Conservation (phyloP, 768 basidiomycete species). For the Hericium rajendrae region DNA sequence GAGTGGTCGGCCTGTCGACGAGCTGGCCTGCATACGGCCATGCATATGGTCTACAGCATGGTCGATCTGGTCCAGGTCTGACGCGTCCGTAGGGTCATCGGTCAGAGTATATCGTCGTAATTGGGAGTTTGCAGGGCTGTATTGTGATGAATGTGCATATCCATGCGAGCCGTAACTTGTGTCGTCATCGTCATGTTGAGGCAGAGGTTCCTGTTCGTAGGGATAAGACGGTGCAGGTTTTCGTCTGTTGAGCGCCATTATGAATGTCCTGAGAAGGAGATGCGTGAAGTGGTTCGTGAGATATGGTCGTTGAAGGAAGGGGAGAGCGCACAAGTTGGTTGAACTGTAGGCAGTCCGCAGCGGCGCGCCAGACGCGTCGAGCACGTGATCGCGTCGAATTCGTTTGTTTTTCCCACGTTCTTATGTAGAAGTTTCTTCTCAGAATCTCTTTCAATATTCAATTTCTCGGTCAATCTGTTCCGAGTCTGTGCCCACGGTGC, state of each 20-base stretch:
- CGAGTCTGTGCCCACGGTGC: too few relatives aligned
- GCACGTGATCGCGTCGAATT: background rate
- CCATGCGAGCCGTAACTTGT: background rate
- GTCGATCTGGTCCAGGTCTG: slow-evolving; percentile 10
- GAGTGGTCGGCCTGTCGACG: background rate
- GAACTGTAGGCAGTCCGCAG: background rate
- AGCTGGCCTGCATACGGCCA: background rate
- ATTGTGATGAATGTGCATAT: background rate
- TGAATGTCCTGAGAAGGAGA: background rate
- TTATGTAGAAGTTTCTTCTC: background rate
- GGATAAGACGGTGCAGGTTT: background rate
- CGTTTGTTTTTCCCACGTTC: background rate
- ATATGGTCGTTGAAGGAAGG: background rate
- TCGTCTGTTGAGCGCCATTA: background rate
- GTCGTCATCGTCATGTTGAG: background rate
- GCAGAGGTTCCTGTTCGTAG: background rate
- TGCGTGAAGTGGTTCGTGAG: background rate
- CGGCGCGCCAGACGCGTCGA: background rate
- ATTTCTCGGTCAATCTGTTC: too few relatives aligned
- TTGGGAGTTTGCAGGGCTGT: background rate
- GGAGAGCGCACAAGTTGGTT: background rate
- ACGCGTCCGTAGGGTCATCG: background rate
- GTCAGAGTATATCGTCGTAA: background rate
- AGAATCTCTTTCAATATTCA: background rate
- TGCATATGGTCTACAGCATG: slow-evolving; percentile 11